These are phyloP conservation scores for Sporopachydermia cereana DNA, from an alignment of 1,139 yeast genomes.

Conservation along the genomic window DNA sequence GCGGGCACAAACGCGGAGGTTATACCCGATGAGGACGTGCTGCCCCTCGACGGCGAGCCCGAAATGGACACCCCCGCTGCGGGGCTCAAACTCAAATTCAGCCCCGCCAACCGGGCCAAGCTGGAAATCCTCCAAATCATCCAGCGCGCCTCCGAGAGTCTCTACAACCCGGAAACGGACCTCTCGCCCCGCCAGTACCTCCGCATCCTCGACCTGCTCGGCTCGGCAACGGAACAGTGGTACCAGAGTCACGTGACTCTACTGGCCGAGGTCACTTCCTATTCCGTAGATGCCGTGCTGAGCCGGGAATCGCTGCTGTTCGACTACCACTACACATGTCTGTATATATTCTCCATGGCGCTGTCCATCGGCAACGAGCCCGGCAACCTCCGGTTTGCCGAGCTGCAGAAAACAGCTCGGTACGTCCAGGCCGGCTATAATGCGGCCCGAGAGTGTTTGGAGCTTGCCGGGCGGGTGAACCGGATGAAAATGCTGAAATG, in stretches of 20 bases:
- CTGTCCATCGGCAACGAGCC: slow-evolving; percentile 33
- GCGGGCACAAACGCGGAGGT: slow-evolving; percentile 20
- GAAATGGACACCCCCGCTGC: neutral
- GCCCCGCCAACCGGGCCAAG: neutral
- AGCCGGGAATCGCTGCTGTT: slow-evolving; percentile 65
- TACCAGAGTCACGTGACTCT: slow-evolving; percentile 46
- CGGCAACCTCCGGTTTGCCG: slow-evolving; percentile 35
- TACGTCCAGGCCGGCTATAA: slow-evolving; percentile 73
- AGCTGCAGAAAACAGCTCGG: slow-evolving; percentile 60
- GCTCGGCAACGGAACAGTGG: slow-evolving; percentile 77
- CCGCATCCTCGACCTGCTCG: slow-evolving; percentile 56
- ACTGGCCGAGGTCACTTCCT: slow-evolving; percentile 35
- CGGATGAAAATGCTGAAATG: slow-evolving; percentile 49
- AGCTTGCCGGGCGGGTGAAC: slow-evolving; percentile 63
- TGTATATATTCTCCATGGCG: slow-evolving; percentile 77
- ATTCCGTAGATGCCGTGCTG: slow-evolving; percentile 32
- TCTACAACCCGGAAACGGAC: slow-evolving; percentile 57
- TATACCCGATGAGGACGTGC: slow-evolving; percentile 1
- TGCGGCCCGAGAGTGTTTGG: slow-evolving; percentile 73
- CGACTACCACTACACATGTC: slow-evolving; percentile 73
- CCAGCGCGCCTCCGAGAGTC: slow-evolving; percentile 75
- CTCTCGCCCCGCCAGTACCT: slow-evolving; percentile 29
- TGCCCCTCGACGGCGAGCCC: neutral
- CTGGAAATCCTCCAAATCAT: slow-evolving; percentile 17
- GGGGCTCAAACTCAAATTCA: neutral